Evolutionary conservation across 768 basidiomycete species (phyloP).

Genomic region (Pleurotus pulmonarius): DNA sequence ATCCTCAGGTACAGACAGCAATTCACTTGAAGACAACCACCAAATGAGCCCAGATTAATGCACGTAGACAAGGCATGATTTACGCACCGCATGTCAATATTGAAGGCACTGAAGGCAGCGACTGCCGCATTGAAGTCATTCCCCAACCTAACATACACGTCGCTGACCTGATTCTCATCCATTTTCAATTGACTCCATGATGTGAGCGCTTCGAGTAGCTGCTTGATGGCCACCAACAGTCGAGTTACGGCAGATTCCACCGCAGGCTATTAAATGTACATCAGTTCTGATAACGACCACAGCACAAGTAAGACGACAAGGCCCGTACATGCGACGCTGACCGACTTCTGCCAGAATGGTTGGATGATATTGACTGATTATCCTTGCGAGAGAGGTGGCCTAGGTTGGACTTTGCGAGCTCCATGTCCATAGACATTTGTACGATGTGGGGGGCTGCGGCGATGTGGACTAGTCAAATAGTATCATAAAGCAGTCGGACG

Average conservation of each 20-base stretch:
- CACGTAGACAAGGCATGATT: slow-evolving; percentile 11
- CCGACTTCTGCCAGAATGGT: slow-evolving; percentile 26
- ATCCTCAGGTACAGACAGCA: slow-evolving; percentile 84
- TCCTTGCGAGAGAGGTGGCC: slow-evolving; percentile 50
- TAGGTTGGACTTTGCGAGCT: slow-evolving; percentile 8
- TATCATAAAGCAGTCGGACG: not conserved
- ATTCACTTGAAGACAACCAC: slow-evolving; percentile 54
- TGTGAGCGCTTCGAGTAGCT: slow-evolving; percentile 86
- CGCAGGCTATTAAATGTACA: slow-evolving; percentile 45
- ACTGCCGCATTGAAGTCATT: slow-evolving; percentile 97
- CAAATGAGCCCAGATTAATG: not conserved
- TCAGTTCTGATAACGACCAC: too few relatives aligned
- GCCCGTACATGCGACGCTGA: slow-evolving; percentile 6
- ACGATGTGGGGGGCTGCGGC: not conserved
- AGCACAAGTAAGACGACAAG: not conserved
- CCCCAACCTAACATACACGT: slow-evolving; percentile 93
- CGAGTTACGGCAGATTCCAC: slow-evolving; percentile 92
- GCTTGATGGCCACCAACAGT: slow-evolving; percentile 90
- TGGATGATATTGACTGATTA: slow-evolving; percentile 48
- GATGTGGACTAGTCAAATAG: not conserved
- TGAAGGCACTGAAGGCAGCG: slow-evolving; percentile 78
- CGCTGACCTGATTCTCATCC: slow-evolving; percentile 82
- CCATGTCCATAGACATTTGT: slow-evolving; percentile 7
- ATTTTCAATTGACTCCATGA: slow-evolving; percentile 75
- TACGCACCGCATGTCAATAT: slow-evolving; percentile 89